These are phyloP conservation scores for Alnus rubra DNA, from an alignment of 306 rosid genomes.

Conservation along the genomic window DNA sequence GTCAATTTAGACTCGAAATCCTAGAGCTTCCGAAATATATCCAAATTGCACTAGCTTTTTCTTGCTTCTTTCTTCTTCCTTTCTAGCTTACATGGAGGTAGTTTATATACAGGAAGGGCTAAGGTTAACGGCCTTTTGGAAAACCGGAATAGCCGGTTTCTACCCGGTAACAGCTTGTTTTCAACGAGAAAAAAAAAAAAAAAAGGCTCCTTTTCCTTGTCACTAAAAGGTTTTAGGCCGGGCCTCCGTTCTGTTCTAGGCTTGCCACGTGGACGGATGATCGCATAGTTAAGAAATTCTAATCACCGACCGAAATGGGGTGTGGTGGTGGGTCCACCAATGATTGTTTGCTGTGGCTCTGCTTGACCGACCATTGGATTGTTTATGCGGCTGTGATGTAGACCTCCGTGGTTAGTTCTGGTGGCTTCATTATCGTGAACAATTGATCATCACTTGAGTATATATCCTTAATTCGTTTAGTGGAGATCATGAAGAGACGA, in stretches of 20 bases:
- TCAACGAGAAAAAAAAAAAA: slow-evolving; percentile 17
- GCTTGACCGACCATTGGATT: slow-evolving; percentile 47
- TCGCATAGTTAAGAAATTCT: neutral
- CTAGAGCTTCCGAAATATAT: too few species aligned
- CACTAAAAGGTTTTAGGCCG: slow-evolving; percentile 9
- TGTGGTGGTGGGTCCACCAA: slow-evolving; percentile 35
- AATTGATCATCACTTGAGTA: neutral
- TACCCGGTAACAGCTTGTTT: slow-evolving; percentile 20
- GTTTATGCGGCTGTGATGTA: slow-evolving; percentile 32
- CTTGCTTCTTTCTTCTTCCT: neutral
- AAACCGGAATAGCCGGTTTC: slow-evolving; percentile 31
- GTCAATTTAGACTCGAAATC: slow-evolving; percentile 5
- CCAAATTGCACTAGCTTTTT: neutral
- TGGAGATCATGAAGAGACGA: slow-evolving; percentile 11
- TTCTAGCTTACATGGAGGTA: slow-evolving; percentile 2
- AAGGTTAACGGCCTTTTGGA: slow-evolving; percentile 8
- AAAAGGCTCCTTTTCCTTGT: slow-evolving; percentile 8
- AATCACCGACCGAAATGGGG: slow-evolving; percentile 42
- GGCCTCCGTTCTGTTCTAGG: slow-evolving; percentile 52
- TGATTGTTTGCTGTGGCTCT: slow-evolving; percentile 31
- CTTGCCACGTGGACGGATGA: slow-evolving; percentile 50
- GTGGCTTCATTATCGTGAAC: slow-evolving; percentile 29
- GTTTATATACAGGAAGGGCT: slow-evolving; percentile 33
- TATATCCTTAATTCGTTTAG: neutral
- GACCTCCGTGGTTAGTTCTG: slow-evolving; percentile 30